Percentiles rank a stretch among this genome's conserved stretches.
phyloP scores from a whole-genome alignment of 2,329 filamentous ascomycete genomes.

The Ceratocystis ficicola region DNA sequence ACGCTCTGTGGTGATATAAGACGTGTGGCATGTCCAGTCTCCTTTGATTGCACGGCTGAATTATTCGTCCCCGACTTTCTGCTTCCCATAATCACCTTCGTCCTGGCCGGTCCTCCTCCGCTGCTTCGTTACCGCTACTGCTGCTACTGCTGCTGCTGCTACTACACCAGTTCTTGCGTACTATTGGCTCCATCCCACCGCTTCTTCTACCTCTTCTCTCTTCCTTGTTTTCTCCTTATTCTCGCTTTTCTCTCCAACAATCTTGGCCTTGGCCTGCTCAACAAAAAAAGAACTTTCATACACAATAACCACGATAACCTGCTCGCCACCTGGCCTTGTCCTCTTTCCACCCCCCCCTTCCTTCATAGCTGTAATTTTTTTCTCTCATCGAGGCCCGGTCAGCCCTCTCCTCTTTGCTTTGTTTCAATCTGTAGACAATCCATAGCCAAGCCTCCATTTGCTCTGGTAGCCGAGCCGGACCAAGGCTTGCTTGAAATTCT shows the following conservation, averaged over 20 bases:
- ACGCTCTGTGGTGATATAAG: not conserved
- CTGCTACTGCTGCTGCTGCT: not conserved
- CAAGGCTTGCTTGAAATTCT: not conserved
- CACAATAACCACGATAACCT: not conserved
- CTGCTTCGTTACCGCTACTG: not conserved
- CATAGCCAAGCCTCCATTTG: not conserved
- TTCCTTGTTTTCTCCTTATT: not conserved
- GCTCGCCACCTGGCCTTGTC: not conserved
- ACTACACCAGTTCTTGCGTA: too few relatives aligned
- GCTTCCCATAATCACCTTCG: not conserved
- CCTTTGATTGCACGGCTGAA: not conserved
- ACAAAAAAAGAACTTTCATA: conserved; percentile 2
- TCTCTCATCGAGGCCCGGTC: not conserved
- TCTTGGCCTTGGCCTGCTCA: not conserved
- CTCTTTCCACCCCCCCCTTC: not conserved
- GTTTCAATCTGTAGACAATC: not conserved
- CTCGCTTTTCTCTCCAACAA: not conserved
- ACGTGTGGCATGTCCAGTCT: not conserved
- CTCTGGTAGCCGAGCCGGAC: not conserved
- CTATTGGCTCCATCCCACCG: not conserved
- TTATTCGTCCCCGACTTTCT: not conserved
- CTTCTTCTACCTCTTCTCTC: not conserved
- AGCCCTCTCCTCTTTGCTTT: not conserved
- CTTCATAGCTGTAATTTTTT: too few relatives aligned
- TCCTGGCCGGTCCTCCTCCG: not conserved